Evolutionary conservation across 768 basidiomycete species (phyloP).

Genomic region (Podaxis sp.): DNA sequence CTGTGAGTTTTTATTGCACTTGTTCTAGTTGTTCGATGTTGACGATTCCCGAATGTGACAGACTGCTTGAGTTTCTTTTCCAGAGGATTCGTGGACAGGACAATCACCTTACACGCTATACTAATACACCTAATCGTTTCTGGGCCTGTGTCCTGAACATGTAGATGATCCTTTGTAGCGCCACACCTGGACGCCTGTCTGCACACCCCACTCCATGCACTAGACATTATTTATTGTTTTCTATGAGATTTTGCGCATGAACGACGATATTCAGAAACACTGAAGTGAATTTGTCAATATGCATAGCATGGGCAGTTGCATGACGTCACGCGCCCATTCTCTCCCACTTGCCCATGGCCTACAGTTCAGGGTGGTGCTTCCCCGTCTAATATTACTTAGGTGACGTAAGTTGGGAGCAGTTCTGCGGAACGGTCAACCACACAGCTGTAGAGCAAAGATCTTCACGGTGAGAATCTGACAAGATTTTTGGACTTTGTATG

Average conservation of each 20-base stretch:
- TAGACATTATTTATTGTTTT: slow-evolving; percentile 5
- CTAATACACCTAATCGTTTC: slow-evolving; percentile 12
- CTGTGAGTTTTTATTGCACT: slow-evolving; percentile 47
- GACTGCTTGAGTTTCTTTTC: slow-evolving; percentile 23
- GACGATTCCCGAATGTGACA: not conserved
- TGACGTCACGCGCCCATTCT: slow-evolving; percentile 5
- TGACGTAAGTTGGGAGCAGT: no score
- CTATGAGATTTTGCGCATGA: not conserved
- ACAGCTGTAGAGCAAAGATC: no score
- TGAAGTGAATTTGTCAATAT: no score
- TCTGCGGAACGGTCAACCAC: no score
- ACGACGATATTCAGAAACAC: no score
- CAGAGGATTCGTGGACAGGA: not conserved
- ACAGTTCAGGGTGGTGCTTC: no score
- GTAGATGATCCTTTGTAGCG: slow-evolving; percentile 6
- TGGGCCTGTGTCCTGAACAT: not conserved
- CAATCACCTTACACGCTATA: slow-evolving; percentile 6
- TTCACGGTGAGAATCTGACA: no score
- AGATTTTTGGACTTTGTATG: no score
- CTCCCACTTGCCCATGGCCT: not conserved
- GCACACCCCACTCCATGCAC: slow-evolving; percentile 15
- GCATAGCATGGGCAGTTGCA: not conserved
- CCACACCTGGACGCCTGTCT: slow-evolving; percentile 15
- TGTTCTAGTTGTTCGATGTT: not conserved
- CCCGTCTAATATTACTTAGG: no score